These are phyloP conservation scores for Lipomyces mesembrius DNA, from an alignment of 805 yeast species.

Conservation along the genomic window DNA sequence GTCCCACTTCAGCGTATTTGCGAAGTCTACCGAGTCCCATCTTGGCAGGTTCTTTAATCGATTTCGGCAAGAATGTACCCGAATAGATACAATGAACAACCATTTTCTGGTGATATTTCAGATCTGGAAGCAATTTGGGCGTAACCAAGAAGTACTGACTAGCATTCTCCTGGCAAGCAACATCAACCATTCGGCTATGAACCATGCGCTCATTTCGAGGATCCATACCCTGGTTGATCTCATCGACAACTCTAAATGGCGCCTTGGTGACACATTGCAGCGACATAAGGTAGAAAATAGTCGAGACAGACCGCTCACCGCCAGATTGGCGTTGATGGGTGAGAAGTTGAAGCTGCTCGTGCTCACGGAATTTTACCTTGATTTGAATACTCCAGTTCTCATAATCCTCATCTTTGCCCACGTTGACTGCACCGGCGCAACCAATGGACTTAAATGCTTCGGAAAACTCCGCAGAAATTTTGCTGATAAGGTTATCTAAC, in stretches of 20 bases:
- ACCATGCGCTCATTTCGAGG: slow-evolving; percentile 86
- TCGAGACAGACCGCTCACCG: slow-evolving; percentile 95
- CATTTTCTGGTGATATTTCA: slow-evolving; percentile 80
- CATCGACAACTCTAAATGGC: slow-evolving; percentile 95
- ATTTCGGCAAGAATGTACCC: slow-evolving; percentile 41
- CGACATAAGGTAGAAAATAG: slow-evolving; percentile 87
- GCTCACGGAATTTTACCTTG: slow-evolving; percentile 81
- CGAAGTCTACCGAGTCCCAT: slow-evolving; percentile 25
- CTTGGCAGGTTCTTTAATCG: slow-evolving; percentile 7
- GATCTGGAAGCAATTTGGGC: slow-evolving; percentile 81
- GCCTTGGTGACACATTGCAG: slow-evolving; percentile 85
- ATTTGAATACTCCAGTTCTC: slow-evolving; percentile 84
- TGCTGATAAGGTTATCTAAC: slow-evolving; percentile 56
- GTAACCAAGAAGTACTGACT: slow-evolving; percentile 92
- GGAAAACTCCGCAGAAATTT: slow-evolving; percentile 68
- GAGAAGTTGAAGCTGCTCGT: slow-evolving; percentile 67
- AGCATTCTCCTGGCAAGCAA: slow-evolving; percentile 66
- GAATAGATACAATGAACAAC: slow-evolving; percentile 83
- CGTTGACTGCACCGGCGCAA: slow-evolving; percentile 78
- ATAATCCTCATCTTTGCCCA: slow-evolving; percentile 58
- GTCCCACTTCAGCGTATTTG: slow-evolving; percentile 25
- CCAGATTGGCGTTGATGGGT: slow-evolving; percentile 95
- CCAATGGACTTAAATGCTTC: slow-evolving; percentile 73
- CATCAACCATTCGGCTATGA: slow-evolving; percentile 80
- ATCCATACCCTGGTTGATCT: slow-evolving; percentile 99